These are phyloP conservation scores for Rhododendron williamsianum DNA, from an alignment of 148 eudicot genomes.

Conservation along the genomic window DNA sequence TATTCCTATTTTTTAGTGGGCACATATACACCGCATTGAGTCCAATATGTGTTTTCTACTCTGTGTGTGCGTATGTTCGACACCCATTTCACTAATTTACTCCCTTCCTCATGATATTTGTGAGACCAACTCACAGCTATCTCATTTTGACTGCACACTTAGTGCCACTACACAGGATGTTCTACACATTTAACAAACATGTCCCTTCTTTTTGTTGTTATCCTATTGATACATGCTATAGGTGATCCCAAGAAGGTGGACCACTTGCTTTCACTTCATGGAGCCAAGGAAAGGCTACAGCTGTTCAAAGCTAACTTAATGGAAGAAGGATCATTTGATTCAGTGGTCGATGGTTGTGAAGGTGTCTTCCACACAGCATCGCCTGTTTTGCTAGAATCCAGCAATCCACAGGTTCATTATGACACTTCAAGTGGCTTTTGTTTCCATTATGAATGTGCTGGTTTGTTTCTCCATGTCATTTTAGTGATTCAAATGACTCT, in stretches of 20 bases:
- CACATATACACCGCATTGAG: too few species aligned
- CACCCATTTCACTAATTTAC: not conserved
- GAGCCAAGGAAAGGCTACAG: conserved; percentile 13
- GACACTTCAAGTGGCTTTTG: not conserved
- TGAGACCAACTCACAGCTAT: not conserved
- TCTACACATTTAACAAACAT: not conserved
- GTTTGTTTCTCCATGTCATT: not conserved
- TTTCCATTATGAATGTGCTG: not conserved
- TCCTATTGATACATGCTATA: not conserved
- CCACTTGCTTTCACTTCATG: conserved; percentile 13
- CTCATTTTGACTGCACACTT: not conserved
- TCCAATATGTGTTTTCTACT: not conserved
- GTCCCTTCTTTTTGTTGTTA: not conserved
- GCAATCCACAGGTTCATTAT: not conserved
- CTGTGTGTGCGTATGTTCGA: not conserved
- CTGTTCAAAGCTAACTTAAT: conserved; percentile 11
- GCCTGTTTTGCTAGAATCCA: not conserved
- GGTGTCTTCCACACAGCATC: conserved; percentile 15
- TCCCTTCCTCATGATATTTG: not conserved
- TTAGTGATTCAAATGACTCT: too few species aligned
- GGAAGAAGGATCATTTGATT: conserved; percentile 10
- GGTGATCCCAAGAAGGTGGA: conserved; percentile 3
- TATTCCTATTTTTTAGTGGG: not conserved
- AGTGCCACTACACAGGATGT: not conserved
- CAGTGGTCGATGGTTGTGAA: conserved; percentile 5